These are phyloP conservation scores for Solanum aculeatissimum DNA, from an alignment of 305 asterid species.

Conservation along the genomic window DNA sequence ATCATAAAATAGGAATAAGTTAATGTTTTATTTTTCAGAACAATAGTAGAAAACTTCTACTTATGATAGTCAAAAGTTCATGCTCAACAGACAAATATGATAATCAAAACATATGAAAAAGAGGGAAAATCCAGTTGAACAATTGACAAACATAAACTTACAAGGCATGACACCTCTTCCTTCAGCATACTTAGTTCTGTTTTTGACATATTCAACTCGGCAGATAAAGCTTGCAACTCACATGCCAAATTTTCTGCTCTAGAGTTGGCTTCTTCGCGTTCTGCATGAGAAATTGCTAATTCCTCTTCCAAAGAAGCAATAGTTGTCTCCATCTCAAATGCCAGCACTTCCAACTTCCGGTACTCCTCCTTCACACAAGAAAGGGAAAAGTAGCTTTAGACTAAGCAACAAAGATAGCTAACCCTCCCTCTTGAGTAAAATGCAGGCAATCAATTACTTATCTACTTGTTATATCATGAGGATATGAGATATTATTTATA, in stretches of 20 bases:
- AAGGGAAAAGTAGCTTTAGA: neutral
- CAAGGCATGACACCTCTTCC: constrained; percentile 70
- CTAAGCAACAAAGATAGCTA: neutral
- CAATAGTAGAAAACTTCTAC: neutral
- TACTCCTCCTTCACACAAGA: constrained; percentile 52
- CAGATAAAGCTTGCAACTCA: constrained; percentile 41
- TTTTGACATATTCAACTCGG: constrained; percentile 42
- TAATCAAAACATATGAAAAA: neutral
- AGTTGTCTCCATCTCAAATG: constrained; percentile 85
- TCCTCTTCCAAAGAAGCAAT: constrained; percentile 76
- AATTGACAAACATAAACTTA: constrained; percentile 22
- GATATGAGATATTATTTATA: neutral
- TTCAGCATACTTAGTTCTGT: constrained; percentile 37
- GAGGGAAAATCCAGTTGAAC: neutral
- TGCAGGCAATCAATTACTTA: neutral
- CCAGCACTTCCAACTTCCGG: constrained; percentile 80
- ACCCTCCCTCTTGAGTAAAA: neutral
- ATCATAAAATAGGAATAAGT: neutral
- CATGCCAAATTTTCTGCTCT: constrained; percentile 64
- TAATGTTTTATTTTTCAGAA: neutral
- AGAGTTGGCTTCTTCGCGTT: constrained; percentile 42
- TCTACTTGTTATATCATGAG: neutral
- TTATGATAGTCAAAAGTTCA: neutral
- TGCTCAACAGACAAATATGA: neutral
- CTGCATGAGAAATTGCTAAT: constrained; percentile 33